phyloP scores from a whole-genome alignment of 2,329 filamentous ascomycete genomes.

The Epichloe sp. region DNA sequence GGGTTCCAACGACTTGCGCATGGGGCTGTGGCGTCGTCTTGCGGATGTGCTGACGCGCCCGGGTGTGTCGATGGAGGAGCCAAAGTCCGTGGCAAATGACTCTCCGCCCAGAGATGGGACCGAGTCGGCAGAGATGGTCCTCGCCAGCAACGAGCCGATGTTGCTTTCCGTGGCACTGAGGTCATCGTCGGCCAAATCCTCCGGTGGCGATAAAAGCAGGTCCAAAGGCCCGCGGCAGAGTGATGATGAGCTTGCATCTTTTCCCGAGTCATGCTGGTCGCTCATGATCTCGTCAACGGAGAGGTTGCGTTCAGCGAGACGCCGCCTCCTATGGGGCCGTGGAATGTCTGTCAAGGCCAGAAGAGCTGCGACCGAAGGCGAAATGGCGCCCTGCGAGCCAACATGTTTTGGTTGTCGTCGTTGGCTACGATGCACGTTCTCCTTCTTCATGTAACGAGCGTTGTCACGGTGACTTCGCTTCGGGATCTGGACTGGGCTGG shows the following conservation, averaged over 20 bases:
- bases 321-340: slow-evolving; percentile 21
- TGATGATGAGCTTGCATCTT: slow-evolving; percentile 41
- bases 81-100: slow-evolving; percentile 36
- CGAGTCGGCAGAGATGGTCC: slow-evolving; percentile 46
- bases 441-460: slow-evolving; percentile 22
- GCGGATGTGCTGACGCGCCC: slow-evolving; percentile 23
- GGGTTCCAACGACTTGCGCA: slow-evolving; percentile 38
- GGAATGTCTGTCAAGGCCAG: slow-evolving; percentile 51
- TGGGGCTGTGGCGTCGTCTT: slow-evolving; percentile 23
- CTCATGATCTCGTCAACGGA: slow-evolving; percentile 44
- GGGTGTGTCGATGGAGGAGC: slow-evolving; percentile 38
- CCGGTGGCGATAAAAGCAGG: slow-evolving; percentile 45
- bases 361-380: slow-evolving; percentile 46
- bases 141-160: slow-evolving; percentile 35
- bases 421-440: slow-evolving; percentile 25
- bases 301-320: slow-evolving; percentile 20
- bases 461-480: slow-evolving; percentile 26
- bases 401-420: slow-evolving; percentile 25
- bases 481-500: slow-evolving; percentile 44
- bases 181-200: slow-evolving; percentile 40
- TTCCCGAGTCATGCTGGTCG: slow-evolving; percentile 41
- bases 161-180: slow-evolving; percentile 38
- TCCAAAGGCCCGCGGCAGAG: slow-evolving; percentile 44
- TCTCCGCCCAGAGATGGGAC: slow-evolving; percentile 45
- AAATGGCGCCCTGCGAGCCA: slow-evolving; percentile 40